Percentiles rank a stretch among this genome's conserved stretches.
Conservation (phyloP, 306 rosid genomes). For the Vicia faba region DNA sequence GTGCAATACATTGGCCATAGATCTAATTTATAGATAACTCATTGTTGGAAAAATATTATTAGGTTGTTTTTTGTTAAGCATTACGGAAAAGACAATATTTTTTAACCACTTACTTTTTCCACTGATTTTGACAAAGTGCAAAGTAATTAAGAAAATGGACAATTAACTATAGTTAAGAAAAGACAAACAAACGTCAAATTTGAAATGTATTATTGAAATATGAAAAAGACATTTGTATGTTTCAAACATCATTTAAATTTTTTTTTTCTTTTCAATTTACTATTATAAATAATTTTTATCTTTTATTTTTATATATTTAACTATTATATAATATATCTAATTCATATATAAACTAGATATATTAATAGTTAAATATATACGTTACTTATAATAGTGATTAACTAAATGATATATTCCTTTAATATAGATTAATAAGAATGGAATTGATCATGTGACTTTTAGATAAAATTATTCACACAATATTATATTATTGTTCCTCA, state of each 20-base stretch:
- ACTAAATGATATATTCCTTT: too few species aligned
- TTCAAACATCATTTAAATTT: background rate
- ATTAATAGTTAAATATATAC: too few species aligned
- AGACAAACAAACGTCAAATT: constrained; percentile 33
- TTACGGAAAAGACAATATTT: constrained; percentile 27
- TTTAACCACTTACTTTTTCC: constrained; percentile 38
- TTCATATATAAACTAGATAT: too few species aligned
- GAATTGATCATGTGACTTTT: background rate
- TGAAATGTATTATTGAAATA: constrained; percentile 37
- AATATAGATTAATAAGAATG: background rate
- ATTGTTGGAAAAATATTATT: constrained; percentile 8
- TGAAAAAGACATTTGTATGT: constrained; percentile 25
- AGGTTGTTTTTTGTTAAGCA: constrained; percentile 4
- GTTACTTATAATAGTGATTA: too few species aligned
- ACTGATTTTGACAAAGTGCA: constrained; percentile 44
- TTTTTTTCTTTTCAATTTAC: too few species aligned
- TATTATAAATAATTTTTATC: too few species aligned
- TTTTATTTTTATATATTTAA: too few species aligned
- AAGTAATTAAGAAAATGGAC: constrained; percentile 5
- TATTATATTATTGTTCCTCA: too few species aligned
- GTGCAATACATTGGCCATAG: too few species aligned
- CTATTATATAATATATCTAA: too few species aligned
- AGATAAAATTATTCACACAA: background rate
- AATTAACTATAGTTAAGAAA: constrained; percentile 24
- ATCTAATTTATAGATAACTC: too few species aligned